Evolutionary conservation across 2,329 filamentous ascomycete species (phyloP).

Genomic region (Chaetothyriales sp.): DNA sequence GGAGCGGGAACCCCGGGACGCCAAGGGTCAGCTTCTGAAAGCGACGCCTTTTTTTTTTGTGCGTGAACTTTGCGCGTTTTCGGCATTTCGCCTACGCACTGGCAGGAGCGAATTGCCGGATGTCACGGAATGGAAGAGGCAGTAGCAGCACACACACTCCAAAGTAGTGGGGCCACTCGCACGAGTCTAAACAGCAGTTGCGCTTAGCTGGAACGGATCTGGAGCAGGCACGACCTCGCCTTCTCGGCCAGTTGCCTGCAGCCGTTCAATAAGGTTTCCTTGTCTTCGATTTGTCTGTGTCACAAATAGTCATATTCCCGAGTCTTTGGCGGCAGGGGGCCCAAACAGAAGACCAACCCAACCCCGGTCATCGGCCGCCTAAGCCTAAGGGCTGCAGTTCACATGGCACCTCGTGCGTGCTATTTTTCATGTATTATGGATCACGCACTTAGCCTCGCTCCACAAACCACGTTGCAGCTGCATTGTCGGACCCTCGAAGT

Average conservation of each 20-base stretch:
- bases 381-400: not conserved
- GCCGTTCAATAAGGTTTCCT: not conserved
- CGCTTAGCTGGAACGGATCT: not conserved
- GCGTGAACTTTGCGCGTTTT: not conserved
- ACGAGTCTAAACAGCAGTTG: not conserved
- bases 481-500: not conserved
- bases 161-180: not conserved
- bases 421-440: not conserved
- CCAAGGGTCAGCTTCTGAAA: not conserved
- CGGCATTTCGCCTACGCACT: not conserved
- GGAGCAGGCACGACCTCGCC: not conserved
- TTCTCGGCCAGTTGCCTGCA: not conserved
- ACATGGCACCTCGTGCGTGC: not conserved
- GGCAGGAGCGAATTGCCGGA: not conserved
- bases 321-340: not conserved
- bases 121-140: not conserved
- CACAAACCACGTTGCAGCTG: not conserved
- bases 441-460: not conserved
- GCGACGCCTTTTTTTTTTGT: not conserved
- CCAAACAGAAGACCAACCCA: not conserved
- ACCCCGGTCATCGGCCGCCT: not conserved
- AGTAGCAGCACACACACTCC: not conserved
- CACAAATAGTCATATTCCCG: not conserved
- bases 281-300: not conserved
- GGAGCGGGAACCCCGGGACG: not conserved